Conservation (phyloP, 176 grass and related monocot genomes). For the Saccharum spontaneum region DNA sequence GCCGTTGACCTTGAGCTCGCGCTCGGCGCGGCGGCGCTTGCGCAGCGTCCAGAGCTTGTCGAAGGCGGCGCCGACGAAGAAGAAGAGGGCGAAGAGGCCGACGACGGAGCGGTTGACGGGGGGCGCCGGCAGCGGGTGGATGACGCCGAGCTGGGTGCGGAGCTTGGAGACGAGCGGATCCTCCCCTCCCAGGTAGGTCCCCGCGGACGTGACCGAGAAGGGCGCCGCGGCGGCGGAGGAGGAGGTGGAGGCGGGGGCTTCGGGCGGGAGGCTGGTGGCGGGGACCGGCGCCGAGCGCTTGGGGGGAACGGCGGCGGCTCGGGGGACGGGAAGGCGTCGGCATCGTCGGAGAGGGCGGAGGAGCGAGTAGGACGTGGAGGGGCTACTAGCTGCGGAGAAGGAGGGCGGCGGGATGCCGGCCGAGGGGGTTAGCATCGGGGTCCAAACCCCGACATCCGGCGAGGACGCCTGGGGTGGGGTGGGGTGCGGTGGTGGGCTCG, state of each 20-base stretch:
- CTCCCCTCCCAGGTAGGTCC: slow-evolving; percentile 40
- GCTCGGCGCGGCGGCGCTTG: slow-evolving; percentile 67
- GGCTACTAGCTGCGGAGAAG: slow-evolving; percentile 18
- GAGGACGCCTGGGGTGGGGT: not conserved
- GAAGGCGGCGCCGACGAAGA: slow-evolving; percentile 90
- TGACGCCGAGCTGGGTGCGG: slow-evolving; percentile 85
- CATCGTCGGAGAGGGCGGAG: not conserved
- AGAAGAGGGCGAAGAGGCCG: slow-evolving; percentile 90
- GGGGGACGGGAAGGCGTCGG: not conserved
- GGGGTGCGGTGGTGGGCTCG: not conserved
- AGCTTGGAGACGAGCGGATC: slow-evolving; percentile 95
- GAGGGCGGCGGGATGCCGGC: slow-evolving; percentile 34
- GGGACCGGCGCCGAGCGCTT: not conserved
- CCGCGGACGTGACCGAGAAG: slow-evolving; percentile 38
- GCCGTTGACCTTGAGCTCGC: slow-evolving; percentile 71
- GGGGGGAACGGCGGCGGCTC: slow-evolving; percentile 27
- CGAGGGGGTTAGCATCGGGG: slow-evolving; percentile 52
- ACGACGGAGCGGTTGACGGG: slow-evolving; percentile 61
- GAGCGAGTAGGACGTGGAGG: not conserved
- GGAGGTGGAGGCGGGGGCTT: not conserved
- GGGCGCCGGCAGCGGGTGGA: slow-evolving; percentile 86
- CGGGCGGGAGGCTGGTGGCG: not conserved
- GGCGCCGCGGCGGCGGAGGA: slow-evolving; percentile 13
- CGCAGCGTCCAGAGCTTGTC: slow-evolving; percentile 78
- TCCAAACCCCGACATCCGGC: slow-evolving; percentile 46